Evolutionary conservation across 768 basidiomycete species (phyloP).

Genomic region (Russula sp.): DNA sequence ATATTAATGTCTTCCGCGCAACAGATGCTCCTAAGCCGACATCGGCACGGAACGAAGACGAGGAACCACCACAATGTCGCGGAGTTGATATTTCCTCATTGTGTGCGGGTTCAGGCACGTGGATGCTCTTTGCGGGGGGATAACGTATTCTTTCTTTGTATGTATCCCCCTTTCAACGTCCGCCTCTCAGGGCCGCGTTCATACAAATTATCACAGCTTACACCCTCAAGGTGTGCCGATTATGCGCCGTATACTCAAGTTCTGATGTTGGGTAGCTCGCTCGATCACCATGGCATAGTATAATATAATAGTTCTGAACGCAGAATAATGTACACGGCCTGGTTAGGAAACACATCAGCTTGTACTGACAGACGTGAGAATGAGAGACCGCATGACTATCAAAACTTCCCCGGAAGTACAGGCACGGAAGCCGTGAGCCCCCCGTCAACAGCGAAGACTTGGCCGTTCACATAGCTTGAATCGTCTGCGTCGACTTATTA

Average conservation of each 20-base stretch:
- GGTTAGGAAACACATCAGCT: not conserved
- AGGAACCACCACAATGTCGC: slow-evolving; percentile 14
- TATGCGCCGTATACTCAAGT: no score
- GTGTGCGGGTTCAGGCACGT: slow-evolving; percentile 15
- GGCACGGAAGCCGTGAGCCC: slow-evolving; percentile 79
- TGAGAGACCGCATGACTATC: slow-evolving; percentile 35
- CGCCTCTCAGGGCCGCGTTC: not conserved
- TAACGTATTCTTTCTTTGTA: not conserved
- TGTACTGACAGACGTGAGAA: not conserved
- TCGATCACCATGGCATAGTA: no score
- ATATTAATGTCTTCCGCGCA: not conserved
- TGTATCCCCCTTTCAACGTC: not conserved
- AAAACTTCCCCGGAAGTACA: slow-evolving; percentile 71
- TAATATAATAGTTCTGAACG: no score
- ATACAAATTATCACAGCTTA: not conserved
- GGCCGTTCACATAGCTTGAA: slow-evolving; percentile 90
- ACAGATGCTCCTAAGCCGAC: slow-evolving; percentile 10
- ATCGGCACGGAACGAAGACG: slow-evolving; percentile 12
- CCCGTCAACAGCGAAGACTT: slow-evolving; percentile 83
- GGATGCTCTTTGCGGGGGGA: not conserved
- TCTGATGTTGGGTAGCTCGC: no score
- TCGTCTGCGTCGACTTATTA: slow-evolving; percentile 52
- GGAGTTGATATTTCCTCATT: slow-evolving; percentile 26
- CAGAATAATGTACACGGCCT: not conserved
- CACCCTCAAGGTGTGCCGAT: no score